Percentiles rank a stretch among this genome's conserved stretches.
Conservation (phyloP, 306 rosid genomes). For the Casuarina equisetifolia region DNA sequence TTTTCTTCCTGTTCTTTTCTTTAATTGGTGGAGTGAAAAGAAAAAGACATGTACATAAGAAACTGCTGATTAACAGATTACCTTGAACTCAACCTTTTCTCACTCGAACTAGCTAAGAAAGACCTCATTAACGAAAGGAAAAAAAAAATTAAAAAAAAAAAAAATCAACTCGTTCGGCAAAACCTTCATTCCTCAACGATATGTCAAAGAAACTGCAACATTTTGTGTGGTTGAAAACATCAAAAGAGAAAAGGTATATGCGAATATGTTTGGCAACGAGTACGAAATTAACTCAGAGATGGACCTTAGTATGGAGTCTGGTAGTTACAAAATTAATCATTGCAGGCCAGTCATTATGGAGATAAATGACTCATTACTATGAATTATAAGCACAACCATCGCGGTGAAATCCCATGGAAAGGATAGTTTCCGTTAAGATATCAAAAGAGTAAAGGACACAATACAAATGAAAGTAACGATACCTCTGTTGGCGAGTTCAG, state of each 20-base stretch:
- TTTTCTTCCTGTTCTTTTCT: not conserved
- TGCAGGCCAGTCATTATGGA: not conserved
- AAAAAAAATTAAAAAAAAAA: not conserved
- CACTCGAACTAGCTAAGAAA: not conserved
- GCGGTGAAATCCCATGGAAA: not conserved
- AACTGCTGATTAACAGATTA: not conserved
- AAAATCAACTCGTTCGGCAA: not conserved
- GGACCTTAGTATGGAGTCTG: not conserved
- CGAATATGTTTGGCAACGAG: not conserved
- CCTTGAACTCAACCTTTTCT: not conserved
- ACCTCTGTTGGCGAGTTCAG: slow-evolving; percentile 87
- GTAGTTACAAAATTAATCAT: not conserved
- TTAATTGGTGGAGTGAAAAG: not conserved
- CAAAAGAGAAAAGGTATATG: not conserved
- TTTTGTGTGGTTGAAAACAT: not conserved
- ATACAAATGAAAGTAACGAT: not conserved
- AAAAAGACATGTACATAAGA: not conserved
- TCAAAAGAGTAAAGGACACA: not conserved
- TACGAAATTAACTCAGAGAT: not conserved
- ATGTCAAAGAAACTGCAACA: not conserved
- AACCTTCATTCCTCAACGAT: not conserved
- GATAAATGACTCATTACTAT: not conserved
- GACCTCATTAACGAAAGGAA: not conserved
- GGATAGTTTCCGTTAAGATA: not conserved
- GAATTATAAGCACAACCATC: not conserved